These are phyloP conservation scores for Ascochyta lentis DNA, from an alignment of 2,329 filamentous ascomycete genomes.

Conservation along the genomic window DNA sequence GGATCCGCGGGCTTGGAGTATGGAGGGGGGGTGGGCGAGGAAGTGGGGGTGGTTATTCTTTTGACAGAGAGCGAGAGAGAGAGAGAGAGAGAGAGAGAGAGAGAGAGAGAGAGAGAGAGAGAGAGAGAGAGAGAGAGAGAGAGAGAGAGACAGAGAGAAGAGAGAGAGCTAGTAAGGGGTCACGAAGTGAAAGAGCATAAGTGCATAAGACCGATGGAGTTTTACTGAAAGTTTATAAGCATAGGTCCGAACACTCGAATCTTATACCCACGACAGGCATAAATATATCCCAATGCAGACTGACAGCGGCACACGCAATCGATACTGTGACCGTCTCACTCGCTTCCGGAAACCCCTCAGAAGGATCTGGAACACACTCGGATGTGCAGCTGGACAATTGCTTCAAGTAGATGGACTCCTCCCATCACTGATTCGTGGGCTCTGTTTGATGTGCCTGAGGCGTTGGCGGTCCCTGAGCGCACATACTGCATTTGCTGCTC, in stretches of 20 bases:
- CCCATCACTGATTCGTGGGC: neutral
- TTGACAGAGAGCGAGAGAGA: neutral
- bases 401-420: slow-evolving; percentile 1
- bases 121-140: too few species aligned
- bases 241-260: too few species aligned
- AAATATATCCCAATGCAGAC: neutral
- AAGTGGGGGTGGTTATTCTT: slow-evolving; percentile 47
- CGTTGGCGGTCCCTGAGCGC: neutral
- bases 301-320: slow-evolving; percentile 6
- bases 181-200: too few species aligned
- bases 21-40: slow-evolving; percentile 40
- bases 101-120: too few species aligned
- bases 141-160: too few species aligned
- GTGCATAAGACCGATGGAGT: too few species aligned
- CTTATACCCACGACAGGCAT: too few species aligned
- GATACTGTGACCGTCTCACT: slow-evolving; percentile 1
- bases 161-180: neutral
- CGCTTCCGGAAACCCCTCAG: neutral
- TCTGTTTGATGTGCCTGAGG: slow-evolving; percentile 2
- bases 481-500: neutral
- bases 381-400: neutral
- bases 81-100: neutral
- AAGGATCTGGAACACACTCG: neutral
- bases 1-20: slow-evolving; percentile 47
- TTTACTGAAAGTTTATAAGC: too few species aligned